These are phyloP conservation scores for Cercospora nicotianae DNA, from an alignment of 2,329 filamentous ascomycete genomes.

Conservation along the genomic window DNA sequence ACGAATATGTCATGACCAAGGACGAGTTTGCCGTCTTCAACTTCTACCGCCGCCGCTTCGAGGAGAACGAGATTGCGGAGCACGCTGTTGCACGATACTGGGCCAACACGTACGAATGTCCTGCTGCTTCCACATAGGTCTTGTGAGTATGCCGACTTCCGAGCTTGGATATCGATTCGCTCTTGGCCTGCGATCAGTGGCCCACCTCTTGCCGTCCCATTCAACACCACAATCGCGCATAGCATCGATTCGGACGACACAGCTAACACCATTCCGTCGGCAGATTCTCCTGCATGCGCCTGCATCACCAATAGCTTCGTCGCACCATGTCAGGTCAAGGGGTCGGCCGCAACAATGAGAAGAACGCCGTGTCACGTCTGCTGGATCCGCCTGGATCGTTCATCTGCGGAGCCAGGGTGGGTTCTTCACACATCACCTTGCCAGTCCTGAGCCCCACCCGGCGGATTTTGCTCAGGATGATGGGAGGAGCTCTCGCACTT, in stretches of 20 bases:
- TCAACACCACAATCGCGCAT: background rate
- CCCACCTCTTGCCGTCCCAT: constrained; percentile 2
- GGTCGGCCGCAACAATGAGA: constrained; percentile 17
- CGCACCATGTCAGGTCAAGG: background rate
- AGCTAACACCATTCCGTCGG: constrained; percentile 17
- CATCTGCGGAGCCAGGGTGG: constrained; percentile 19
- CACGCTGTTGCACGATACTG: constrained; percentile 59
- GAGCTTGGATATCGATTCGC: constrained; percentile 5
- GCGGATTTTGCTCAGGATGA: constrained; percentile 1
- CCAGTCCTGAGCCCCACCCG: constrained; percentile 7
- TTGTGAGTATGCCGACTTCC: constrained; percentile 15
- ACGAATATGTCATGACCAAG: constrained; percentile 69
- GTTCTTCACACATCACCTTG: constrained; percentile 16
- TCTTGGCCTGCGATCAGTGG: background rate
- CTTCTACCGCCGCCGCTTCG: constrained; percentile 71
- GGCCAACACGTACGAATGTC: constrained; percentile 43
- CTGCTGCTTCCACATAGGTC: constrained; percentile 13
- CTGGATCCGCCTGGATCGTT: constrained; percentile 13
- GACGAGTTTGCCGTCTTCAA: constrained; percentile 88
- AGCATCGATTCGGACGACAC: background rate
- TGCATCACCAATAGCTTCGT: constrained; percentile 11
- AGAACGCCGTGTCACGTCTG: constrained; percentile 11
- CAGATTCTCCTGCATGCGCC: constrained; percentile 11
- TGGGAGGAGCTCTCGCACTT: constrained; percentile 18
- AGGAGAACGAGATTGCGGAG: constrained; percentile 52